phyloP scores from a whole-genome alignment of 2,329 filamentous ascomycete genomes.

The Fusarium chuoi region DNA sequence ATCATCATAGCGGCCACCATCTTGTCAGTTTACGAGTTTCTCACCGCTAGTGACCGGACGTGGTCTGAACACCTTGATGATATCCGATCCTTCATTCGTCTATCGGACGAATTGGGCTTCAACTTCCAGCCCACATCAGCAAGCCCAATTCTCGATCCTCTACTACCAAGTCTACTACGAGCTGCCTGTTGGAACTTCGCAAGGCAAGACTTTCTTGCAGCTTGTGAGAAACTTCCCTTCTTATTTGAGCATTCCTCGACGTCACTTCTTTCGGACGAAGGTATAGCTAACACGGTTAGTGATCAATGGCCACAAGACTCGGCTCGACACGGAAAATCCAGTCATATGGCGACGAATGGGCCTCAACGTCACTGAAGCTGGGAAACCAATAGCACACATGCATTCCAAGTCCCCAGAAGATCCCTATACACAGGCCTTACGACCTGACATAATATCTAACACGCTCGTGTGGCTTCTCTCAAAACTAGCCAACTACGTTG shows the following conservation, averaged over 20 bases:
- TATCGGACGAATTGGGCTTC: neutral
- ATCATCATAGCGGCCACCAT: neutral
- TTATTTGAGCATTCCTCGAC: neutral
- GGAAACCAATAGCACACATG: neutral
- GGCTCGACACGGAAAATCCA: neutral
- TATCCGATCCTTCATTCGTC: neutral
- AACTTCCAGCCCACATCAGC: neutral
- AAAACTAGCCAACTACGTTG: neutral
- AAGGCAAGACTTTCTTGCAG: neutral
- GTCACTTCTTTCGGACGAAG: neutral
- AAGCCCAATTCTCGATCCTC: neutral
- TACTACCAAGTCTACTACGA: neutral
- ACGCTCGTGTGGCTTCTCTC: neutral
- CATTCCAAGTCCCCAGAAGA: neutral
- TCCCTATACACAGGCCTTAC: no score
- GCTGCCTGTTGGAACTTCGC: neutral
- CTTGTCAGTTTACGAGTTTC: neutral
- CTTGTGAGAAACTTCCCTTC: neutral
- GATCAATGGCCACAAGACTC: neutral
- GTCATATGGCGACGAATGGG: neutral
- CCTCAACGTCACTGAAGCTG: neutral
- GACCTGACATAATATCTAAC: neutral
- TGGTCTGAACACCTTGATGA: neutral
- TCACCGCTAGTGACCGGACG: neutral
- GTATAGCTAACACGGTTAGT: neutral